Conservation (phyloP, 2,329 filamentous ascomycete species). For the Stachybotrys chlorohalonatus region DNA sequence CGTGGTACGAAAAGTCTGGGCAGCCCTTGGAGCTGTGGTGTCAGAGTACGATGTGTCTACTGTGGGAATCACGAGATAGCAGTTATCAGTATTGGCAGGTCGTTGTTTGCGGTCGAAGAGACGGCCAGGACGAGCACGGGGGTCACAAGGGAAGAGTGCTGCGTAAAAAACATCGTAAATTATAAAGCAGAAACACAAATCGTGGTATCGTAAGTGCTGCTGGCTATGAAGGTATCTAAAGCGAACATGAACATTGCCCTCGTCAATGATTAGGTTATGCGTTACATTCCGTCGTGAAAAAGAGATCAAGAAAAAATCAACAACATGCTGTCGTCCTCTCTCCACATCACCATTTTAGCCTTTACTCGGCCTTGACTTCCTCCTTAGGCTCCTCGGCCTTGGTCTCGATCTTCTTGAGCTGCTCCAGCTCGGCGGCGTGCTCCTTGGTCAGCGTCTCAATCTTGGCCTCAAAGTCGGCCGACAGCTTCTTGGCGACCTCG, state of each 20-base stretch:
- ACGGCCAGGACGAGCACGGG: not conserved
- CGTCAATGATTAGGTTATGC: not conserved
- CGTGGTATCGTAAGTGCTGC: not conserved
- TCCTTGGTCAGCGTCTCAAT: conserved; percentile 15
- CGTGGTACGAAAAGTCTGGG: too few species aligned
- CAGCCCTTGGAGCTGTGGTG: too few species aligned
- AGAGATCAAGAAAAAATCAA: not conserved
- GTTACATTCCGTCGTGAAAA: conserved; percentile 2
- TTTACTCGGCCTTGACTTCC: not conserved
- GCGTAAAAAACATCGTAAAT: not conserved
- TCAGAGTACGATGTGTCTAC: too few species aligned
- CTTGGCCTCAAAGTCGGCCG: conserved; percentile 7
- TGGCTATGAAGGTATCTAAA: not conserved
- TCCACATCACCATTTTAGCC: not conserved
- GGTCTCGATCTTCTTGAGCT: conserved; percentile 2
- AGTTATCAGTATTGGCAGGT: too few species aligned
- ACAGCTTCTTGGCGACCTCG: not conserved
- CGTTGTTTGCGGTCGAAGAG: not conserved
- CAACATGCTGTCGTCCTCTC: not conserved
- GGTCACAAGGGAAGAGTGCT: too few species aligned
- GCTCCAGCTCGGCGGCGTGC: conserved; percentile 9
- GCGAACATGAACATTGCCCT: not conserved
- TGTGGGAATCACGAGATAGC: too few species aligned
- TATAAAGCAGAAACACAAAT: not conserved
- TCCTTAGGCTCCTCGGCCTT: not conserved